A percentile compares a stretch with the other conserved stretches of the same genome.
Evolutionary conservation across 306 rosid species (phyloP).

Genomic region (Inga leiocalycina): DNA sequence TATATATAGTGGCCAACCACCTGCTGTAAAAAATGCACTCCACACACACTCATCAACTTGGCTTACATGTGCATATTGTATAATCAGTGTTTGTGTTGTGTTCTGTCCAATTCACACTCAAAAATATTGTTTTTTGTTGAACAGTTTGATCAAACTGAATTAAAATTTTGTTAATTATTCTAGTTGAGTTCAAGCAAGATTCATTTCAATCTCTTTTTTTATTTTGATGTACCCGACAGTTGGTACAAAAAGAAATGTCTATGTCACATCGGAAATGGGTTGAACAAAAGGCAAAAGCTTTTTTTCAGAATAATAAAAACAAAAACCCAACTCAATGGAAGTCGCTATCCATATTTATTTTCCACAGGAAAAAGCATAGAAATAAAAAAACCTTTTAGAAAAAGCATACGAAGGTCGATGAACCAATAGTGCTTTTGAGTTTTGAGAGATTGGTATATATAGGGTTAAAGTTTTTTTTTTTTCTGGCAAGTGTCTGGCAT

Average conservation of each 20-base stretch:
- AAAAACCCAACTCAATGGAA: background rate
- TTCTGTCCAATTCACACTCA: background rate
- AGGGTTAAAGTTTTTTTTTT: no score
- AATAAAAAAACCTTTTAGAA: background rate
- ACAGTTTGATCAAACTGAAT: background rate
- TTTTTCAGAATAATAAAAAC: background rate
- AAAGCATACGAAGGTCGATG: background rate
- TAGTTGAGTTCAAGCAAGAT: background rate
- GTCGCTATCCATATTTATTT: background rate
- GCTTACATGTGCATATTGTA: background rate
- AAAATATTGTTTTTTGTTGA: background rate
- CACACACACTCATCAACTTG: background rate
- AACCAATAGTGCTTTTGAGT: background rate
- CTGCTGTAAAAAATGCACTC: background rate
- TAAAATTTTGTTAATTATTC: background rate
- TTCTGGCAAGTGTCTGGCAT: accelerated
- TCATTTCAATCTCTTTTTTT: background rate
- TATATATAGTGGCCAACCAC: conserved; percentile 10
- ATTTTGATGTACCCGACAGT: background rate
- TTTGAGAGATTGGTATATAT: background rate
- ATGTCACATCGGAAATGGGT: background rate
- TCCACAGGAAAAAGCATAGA: background rate
- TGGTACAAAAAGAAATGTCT: background rate
- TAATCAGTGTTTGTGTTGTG: background rate
- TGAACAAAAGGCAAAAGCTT: background rate